Conservation (phyloP, 2,329 filamentous ascomycete genomes). For the Botrytis aclada region DNA sequence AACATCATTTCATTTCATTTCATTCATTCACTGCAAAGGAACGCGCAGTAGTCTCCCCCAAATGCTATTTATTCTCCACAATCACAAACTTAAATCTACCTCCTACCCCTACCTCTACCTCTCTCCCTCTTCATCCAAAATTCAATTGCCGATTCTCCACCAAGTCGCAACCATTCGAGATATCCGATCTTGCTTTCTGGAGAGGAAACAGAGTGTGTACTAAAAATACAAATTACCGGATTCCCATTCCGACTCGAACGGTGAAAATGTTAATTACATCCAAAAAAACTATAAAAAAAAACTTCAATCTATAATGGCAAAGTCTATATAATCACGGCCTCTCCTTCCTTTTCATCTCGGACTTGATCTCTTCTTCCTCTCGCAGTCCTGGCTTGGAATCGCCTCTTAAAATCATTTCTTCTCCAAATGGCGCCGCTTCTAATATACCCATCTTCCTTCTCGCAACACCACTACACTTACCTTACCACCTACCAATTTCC, state of each 20-base stretch:
- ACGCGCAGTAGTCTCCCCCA: background rate
- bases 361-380: background rate
- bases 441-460: background rate
- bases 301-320: background rate
- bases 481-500: background rate
- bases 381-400: background rate
- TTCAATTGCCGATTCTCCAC: background rate
- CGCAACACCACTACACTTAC: background rate
- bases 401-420: background rate
- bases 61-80: background rate
- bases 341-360: background rate
- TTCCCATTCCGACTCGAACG: background rate
- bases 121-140: background rate
- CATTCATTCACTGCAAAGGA: background rate
- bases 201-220: background rate
- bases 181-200: background rate
- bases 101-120: too few species aligned
- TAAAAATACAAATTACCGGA: background rate
- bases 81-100: background rate
- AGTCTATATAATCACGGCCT: background rate
- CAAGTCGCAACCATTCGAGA: background rate
- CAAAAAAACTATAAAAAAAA: background rate
- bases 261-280: background rate
- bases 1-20: background rate
- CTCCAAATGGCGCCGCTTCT: background rate